These are phyloP conservation scores for Chaetomidium leptoderma DNA, from an alignment of 495 filamentous ascomycete genomes.

Conservation along the genomic window DNA sequence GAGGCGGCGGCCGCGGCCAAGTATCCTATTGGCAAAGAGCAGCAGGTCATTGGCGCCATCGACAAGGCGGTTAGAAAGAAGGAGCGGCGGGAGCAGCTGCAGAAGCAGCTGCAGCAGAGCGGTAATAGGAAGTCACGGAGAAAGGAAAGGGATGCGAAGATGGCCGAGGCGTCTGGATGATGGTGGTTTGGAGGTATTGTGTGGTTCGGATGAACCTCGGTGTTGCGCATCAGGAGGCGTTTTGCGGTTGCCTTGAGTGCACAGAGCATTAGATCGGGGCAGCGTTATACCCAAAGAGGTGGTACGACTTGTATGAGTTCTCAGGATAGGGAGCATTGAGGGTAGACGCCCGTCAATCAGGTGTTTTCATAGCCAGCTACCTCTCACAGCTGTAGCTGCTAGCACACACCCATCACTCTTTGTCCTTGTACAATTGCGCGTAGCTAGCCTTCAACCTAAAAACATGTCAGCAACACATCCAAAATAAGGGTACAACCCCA, in stretches of 20 bases:
- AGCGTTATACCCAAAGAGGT: background rate
- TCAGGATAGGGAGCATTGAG: background rate
- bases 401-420: background rate
- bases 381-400: background rate
- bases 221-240: background rate
- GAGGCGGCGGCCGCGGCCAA: conserved; percentile 62
- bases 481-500: background rate
- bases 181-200: background rate
- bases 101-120: conserved; percentile 28
- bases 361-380: background rate
- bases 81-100: conserved; percentile 43
- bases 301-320: background rate
- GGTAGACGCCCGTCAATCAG: too few species aligned
- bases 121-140: conserved; percentile 27
- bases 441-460: conserved; percentile 15
- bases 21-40: conserved; percentile 53
- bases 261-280: background rate
- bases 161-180: conserved; percentile 16
- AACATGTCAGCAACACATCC: background rate
- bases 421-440: conserved; percentile 13
- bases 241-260: background rate
- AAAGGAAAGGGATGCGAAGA: conserved; percentile 29
- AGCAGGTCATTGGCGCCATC: conserved; percentile 47
- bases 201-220: background rate
- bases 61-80: conserved; percentile 49